Evolutionary conservation across 306 rosid species (phyloP).

Genomic region (Cyamopsis tetragonoloba): DNA sequence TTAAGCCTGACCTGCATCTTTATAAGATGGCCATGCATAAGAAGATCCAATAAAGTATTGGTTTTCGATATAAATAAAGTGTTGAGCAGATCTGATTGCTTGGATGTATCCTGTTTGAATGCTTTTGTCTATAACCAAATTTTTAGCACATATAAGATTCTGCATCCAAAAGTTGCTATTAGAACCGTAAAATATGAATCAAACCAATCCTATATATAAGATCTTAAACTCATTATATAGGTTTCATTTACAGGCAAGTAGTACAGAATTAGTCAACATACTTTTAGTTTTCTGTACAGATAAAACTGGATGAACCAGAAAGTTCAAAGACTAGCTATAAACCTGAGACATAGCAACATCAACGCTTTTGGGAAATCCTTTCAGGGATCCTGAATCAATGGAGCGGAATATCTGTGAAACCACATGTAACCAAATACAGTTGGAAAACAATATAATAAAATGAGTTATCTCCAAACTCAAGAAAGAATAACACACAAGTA

Average conservation of each 20-base stretch:
- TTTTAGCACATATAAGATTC: slow-evolving; percentile 79
- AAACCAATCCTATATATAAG: slow-evolving; percentile 10
- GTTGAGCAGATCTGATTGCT: slow-evolving; percentile 97
- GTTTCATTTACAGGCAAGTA: slow-evolving; percentile 21
- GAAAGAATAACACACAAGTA: slow-evolving; percentile 12
- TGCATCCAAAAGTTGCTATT: slow-evolving; percentile 41
- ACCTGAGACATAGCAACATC: slow-evolving; percentile 50
- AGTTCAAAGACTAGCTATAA: slow-evolving; percentile 12
- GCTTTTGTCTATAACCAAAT: slow-evolving; percentile 76
- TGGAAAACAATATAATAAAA: slow-evolving; percentile 17
- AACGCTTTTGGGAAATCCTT: slow-evolving; percentile 73
- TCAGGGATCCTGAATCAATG: slow-evolving; percentile 88
- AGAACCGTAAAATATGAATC: slow-evolving; percentile 8
- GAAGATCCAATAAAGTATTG: slow-evolving; percentile 95
- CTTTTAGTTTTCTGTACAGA: slow-evolving; percentile 7
- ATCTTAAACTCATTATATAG: slow-evolving; percentile 3
- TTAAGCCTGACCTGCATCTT: slow-evolving; percentile 68
- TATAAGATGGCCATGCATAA: slow-evolving; percentile 80
- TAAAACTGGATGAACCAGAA: slow-evolving; percentile 7
- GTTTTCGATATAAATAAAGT: slow-evolving; percentile 86
- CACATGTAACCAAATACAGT: slow-evolving; percentile 14
- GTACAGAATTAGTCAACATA: slow-evolving; percentile 20
- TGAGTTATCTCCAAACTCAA: slow-evolving; percentile 8
- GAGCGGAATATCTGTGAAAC: slow-evolving; percentile 79
- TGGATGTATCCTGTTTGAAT: slow-evolving; percentile 88